phyloP scores from a whole-genome alignment of 2,329 filamentous ascomycete genomes.

The Aspergillus ustus region DNA sequence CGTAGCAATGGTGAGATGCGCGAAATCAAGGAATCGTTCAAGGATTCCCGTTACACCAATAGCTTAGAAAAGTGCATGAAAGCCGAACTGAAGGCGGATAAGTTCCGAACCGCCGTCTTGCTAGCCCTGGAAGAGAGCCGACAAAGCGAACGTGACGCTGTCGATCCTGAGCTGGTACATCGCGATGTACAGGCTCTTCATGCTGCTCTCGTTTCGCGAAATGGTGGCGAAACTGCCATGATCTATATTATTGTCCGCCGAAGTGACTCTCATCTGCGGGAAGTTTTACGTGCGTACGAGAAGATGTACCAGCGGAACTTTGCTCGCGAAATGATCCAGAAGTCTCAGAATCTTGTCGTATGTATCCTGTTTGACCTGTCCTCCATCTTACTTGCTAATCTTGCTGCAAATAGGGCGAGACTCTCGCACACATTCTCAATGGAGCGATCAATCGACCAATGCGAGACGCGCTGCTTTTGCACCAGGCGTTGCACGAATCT shows the following conservation, averaged over 20 bases:
- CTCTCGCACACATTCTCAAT: constrained; percentile 93
- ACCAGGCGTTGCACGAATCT: constrained; percentile 82
- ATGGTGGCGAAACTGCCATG: constrained; percentile 87
- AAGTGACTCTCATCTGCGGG: constrained; percentile 79
- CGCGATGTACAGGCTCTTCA: constrained; percentile 76
- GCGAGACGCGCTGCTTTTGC: constrained; percentile 85
- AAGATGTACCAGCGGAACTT: constrained; percentile 77
- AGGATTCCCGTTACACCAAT: constrained; percentile 88
- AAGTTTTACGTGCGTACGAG: constrained; percentile 79
- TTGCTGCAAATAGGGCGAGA: constrained; percentile 71
- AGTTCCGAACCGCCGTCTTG: constrained; percentile 88
- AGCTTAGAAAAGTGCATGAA: constrained; percentile 84
- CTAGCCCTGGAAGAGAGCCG: constrained; percentile 79
- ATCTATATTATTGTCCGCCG: constrained; percentile 80
- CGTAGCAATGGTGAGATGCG: constrained; percentile 85
- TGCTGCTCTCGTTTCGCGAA: constrained; percentile 68
- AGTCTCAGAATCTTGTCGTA: constrained; percentile 91
- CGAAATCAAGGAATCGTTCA: constrained; percentile 84
- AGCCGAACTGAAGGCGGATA: constrained; percentile 90
- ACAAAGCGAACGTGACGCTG: constrained; percentile 77
- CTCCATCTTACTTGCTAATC: neutral
- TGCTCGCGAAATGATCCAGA: constrained; percentile 81
- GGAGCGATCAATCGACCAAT: constrained; percentile 95
- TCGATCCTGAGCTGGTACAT: constrained; percentile 66
- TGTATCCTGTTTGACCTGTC: constrained; percentile 46